Base-by-base conservation (phyloP, 2,329 filamentous ascomycete genomes). In the Sporothrix brunneoviolacea region DNA sequence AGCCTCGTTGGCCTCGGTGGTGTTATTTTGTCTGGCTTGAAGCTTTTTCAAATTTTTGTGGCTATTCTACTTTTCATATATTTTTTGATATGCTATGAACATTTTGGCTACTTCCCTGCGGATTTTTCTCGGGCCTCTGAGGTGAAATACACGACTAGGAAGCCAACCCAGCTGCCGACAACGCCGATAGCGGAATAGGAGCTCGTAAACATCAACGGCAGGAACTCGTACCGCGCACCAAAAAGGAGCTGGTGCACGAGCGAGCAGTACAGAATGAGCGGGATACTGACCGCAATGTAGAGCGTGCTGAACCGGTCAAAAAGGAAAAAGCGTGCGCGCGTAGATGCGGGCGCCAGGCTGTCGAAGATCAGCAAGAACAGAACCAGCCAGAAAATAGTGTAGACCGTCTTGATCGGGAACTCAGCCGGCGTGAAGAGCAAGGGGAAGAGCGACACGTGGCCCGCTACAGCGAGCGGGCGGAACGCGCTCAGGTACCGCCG, bases 151-250 rank as follows among this genome's bases (percentile, higher is more conserved):
- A 97, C 90, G 28, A 95, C 87, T 71, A 91, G 81, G 65, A 95
- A 96, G 9, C 93, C 91, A 36, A 96, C 62, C 91, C 91, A 97
- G 69, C 93, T 97, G 3, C 89, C 90, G 16, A 96, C 82, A 1
- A 97, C 91, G n/a, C 93, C 93, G 52, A 97, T 74, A 4, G 93
- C 93, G 30, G 86, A 88, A 67, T 97, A 98, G 12, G 88, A 86
- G 72, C 91, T 97, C 59, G 84, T 96, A 64, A 97, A 93, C 91
- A 98, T 97, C 59, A 97, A 72, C 22, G 93, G 93, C 49, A 98
- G 69, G 66, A 97, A 98, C 68, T 96, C 89, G 60, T 87, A 88
- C 56, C 74, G 80, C 61, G 82, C 78, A 0, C 90, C 90, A 70
- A 95, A 96, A 4, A 94, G 70, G n/a, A 91, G 66, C 42, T 81